A percentile compares a stretch with the other conserved stretches of the same genome.
Evolutionary conservation across 345 rosid species (phyloP).

Genomic region (Salix koriyanagi): DNA sequence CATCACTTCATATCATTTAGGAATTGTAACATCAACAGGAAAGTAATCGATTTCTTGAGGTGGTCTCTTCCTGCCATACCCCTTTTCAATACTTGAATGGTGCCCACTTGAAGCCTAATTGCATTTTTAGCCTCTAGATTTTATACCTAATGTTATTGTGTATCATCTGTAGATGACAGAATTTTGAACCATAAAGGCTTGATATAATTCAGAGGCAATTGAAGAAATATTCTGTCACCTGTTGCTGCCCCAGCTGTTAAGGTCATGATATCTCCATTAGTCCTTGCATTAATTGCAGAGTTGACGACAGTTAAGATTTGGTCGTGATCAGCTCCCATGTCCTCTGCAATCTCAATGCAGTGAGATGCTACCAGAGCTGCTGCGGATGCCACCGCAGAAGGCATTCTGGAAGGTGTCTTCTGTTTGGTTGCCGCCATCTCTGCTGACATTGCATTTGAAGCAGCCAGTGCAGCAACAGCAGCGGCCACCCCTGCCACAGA

Average conservation of each 20-base stretch:
- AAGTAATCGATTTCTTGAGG: neutral
- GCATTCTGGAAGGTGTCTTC: conserved; percentile 33
- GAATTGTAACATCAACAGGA: neutral
- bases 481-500: conserved; percentile 97
- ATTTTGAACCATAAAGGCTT: neutral
- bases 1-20: neutral
- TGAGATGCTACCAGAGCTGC: conserved; percentile 87
- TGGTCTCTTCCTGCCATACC: neutral
- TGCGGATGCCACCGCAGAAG: conserved; percentile 74
- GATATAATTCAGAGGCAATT: neutral
- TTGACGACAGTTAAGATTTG: conserved; percentile 62
- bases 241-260: conserved; percentile 96
- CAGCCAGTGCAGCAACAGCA: conserved; percentile 71
- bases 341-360: conserved; percentile 90
- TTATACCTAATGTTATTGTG: neutral
- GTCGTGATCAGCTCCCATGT: conserved; percentile 81
- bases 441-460: conserved; percentile 45
- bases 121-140: neutral
- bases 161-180: neutral
- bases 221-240: conserved; percentile 38
- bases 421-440: conserved; percentile 29
- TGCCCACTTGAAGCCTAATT: neutral
- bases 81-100: neutral
- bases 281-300: conserved; percentile 76
- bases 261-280: conserved; percentile 85